Evolutionary conservation across 2,329 filamentous ascomycete species (phyloP).

Genomic region (Colletotrichum spinosum): DNA sequence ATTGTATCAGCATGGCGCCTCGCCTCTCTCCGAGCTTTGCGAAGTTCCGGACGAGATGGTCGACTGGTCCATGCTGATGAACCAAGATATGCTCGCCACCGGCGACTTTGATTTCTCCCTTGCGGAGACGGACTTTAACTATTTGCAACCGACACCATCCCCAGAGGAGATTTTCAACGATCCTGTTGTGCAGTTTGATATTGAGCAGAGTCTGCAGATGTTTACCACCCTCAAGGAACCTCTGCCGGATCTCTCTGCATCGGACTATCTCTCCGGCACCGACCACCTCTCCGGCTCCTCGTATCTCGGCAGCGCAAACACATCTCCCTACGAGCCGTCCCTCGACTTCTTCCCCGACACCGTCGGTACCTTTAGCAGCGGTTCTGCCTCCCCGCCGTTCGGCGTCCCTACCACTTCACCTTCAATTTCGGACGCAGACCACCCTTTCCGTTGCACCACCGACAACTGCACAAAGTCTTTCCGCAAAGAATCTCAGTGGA

Average conservation of each 20-base stretch:
- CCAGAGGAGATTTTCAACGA: constrained; percentile 30
- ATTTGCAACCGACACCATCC: background rate
- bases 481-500: constrained; percentile 38
- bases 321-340: constrained; percentile 28
- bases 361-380: constrained; percentile 6
- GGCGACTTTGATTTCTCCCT: constrained; percentile 16
- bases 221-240: constrained; percentile 29
- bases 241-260: constrained; percentile 29
- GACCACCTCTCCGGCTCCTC: constrained; percentile 32
- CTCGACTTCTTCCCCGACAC: constrained; percentile 32
- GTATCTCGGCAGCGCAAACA: constrained; percentile 30
- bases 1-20: constrained; percentile 4
- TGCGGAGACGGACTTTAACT: background rate
- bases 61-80: constrained; percentile 30
- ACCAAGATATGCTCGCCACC: constrained; percentile 30
- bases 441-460: constrained; percentile 31
- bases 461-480: constrained; percentile 38
- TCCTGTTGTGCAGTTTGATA: constrained; percentile 22
- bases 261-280: constrained; percentile 26
- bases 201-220: constrained; percentile 24
- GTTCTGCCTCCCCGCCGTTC: constrained; percentile 21
- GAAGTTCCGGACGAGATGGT: constrained; percentile 26
- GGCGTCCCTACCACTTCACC: constrained; percentile 4
- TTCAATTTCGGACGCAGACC: constrained; percentile 22
- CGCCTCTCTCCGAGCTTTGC: constrained; percentile 34